phyloP scores from a whole-genome alignment of 306 rosid genomes.

The Malus fusca region DNA sequence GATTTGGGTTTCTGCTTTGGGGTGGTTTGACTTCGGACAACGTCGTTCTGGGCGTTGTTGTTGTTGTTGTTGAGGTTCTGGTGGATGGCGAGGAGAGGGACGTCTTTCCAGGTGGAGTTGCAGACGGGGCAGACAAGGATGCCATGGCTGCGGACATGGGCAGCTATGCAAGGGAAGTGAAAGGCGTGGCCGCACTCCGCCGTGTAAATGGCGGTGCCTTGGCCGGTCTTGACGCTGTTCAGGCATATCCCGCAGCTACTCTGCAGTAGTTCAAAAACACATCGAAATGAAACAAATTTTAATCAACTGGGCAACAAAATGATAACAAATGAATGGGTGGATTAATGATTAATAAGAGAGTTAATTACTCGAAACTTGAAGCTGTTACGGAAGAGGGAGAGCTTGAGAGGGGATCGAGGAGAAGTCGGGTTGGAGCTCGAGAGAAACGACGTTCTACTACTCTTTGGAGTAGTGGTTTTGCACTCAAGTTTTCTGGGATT shows the following conservation, averaged over 20 bases:
- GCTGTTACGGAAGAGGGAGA: constrained; percentile 89
- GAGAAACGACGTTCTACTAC: not conserved
- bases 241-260: constrained; percentile 92
- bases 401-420: constrained; percentile 83
- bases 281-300: not conserved
- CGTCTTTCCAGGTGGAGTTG: constrained; percentile 78
- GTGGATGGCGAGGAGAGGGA: constrained; percentile 67
- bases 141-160: constrained; percentile 58
- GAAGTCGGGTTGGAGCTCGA: constrained; percentile 65
- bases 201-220: constrained; percentile 94
- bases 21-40: not conserved
- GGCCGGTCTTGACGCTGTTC: constrained; percentile 88
- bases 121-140: constrained; percentile 80
- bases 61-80: constrained; percentile 27
- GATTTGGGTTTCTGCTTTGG: not conserved
- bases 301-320: not conserved
- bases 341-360: not conserved
- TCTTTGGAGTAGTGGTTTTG: not conserved
- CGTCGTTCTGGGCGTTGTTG: not conserved
- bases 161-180: constrained; percentile 87
- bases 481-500: not conserved
- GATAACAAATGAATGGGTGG: not conserved
- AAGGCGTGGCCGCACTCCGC: constrained; percentile 92
- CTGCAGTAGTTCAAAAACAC: constrained; percentile 25
- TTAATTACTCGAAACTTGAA: constrained; percentile 73